phyloP scores from a whole-genome alignment of 139 green algal species.

The Bryopsis sp. region DNA sequence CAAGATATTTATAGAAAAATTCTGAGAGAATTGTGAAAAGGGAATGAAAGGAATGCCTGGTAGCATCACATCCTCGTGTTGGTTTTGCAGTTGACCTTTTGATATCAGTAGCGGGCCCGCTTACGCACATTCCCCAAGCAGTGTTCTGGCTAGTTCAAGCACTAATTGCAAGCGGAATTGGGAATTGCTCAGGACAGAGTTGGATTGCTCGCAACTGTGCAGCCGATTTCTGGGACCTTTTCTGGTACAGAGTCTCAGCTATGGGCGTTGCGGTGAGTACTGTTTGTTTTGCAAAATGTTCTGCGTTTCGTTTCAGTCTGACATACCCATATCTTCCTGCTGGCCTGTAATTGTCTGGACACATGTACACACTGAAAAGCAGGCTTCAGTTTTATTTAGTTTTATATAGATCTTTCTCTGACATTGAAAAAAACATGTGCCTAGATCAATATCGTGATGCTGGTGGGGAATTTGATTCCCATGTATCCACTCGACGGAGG shows the following conservation, averaged over 20 bases:
- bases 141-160: conserved; percentile 36
- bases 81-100: conserved; percentile 41
- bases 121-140: conserved; percentile 62
- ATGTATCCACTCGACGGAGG: background rate
- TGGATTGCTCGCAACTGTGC: background rate
- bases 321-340: too few species aligned
- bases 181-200: background rate
- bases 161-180: background rate
- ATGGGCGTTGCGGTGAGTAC: background rate
- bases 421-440: too few species aligned
- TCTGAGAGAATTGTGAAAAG: too few species aligned
- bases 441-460: background rate
- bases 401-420: too few species aligned
- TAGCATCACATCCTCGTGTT: too few species aligned
- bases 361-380: too few species aligned
- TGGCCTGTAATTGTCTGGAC: too few species aligned
- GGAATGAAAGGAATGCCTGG: too few species aligned
- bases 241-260: background rate
- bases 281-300: too few species aligned
- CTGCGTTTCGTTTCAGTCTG: too few species aligned
- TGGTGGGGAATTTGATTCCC: background rate
- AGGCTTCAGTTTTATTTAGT: too few species aligned
- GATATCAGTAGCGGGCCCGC: conserved; percentile 55
- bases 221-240: background rate
- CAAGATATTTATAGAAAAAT: too few species aligned